Evolutionary conservation across 805 yeast genomes (phyloP).

Genomic region (Schwanniomyces pseudopolymorphus): DNA sequence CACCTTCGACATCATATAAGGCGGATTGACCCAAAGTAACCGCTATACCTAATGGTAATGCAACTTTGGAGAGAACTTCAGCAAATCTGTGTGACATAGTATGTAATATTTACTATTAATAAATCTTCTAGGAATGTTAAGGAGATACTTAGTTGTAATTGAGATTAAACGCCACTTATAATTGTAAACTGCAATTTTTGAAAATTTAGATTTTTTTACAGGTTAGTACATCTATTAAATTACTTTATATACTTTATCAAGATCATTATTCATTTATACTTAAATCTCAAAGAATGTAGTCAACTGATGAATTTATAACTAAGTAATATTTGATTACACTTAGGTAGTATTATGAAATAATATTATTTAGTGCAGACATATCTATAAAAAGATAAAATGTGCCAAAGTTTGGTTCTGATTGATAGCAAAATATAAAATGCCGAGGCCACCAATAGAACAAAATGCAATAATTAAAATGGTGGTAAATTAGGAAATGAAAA

Average conservation of each 20-base stretch:
- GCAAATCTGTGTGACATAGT: conserved; percentile 37
- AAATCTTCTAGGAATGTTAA: too few relatives aligned
- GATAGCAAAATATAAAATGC: neutral
- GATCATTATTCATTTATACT: neutral
- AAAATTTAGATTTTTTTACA: neutral
- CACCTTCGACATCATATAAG: conserved; percentile 93
- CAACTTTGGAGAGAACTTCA: conserved; percentile 45
- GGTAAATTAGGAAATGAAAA: neutral
- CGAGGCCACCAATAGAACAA: neutral
- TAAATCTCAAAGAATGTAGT: conserved; percentile 3
- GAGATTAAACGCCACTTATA: neutral
- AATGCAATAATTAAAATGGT: neutral
- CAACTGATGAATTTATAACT: conserved; percentile 2
- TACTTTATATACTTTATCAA: neutral
- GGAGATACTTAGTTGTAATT: neutral
- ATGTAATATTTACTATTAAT: neutral
- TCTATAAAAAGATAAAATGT: neutral
- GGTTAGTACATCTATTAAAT: neutral
- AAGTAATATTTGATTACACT: neutral
- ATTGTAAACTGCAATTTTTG: neutral
- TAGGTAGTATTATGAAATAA: neutral
- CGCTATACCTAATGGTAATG: conserved; percentile 70
- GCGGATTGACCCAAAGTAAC: conserved; percentile 76
- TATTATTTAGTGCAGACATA: neutral
- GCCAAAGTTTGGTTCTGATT: neutral